Percentiles rank a stretch among this genome's conserved stretches.
Evolutionary conservation across 208 protist species (phyloP).

Genomic region (Angomonas deanei): DNA sequence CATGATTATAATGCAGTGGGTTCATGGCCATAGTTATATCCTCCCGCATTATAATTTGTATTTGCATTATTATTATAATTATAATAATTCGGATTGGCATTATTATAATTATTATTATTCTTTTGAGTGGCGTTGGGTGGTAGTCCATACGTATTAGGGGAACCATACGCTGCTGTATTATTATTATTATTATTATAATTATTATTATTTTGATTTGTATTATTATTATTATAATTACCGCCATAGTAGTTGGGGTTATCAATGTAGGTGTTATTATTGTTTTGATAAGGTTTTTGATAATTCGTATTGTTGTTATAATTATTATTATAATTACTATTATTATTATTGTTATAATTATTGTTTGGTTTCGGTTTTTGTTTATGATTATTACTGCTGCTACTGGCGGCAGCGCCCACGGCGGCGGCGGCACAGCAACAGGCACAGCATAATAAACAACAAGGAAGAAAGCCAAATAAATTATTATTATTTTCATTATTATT

Average conservation of each 20-base stretch:
- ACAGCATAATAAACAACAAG: neutral
- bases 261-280: neutral
- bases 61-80: too few species aligned
- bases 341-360: conserved; percentile 5
- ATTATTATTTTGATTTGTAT: neutral
- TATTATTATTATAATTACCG: conserved; percentile 2
- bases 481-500: too few species aligned
- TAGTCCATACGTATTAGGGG: neutral
- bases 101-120: conserved; percentile 6
- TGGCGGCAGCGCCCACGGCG: neutral
- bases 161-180: neutral
- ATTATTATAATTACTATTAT: neutral
- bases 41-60: too few species aligned
- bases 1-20: neutral
- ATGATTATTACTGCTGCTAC: conserved; percentile 1
- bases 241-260: neutral
- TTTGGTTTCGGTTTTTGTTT: neutral
- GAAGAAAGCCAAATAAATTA: neutral
- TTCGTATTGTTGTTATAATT: neutral
- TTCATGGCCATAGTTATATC: neutral
- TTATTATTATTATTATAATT: conserved; percentile 4
- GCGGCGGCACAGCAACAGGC: conserved; percentile 17
- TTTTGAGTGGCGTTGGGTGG: neutral
- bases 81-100: too few species aligned
- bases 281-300: neutral